Conservation (phyloP, 2,329 filamentous ascomycete genomes). For the Rhynchosporium agropyri region DNA sequence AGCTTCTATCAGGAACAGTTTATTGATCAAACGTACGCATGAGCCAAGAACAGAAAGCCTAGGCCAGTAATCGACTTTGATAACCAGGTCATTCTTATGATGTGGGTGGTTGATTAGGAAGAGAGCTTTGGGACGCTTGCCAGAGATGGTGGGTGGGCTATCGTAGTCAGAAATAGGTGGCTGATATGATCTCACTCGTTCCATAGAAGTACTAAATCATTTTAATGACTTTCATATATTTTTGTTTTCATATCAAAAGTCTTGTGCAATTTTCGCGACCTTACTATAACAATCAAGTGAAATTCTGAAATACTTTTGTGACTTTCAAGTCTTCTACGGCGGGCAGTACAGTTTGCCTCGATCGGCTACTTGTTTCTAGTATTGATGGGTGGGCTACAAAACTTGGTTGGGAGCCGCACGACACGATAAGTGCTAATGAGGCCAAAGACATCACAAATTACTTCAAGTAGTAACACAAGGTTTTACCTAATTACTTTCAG, state of each 20-base stretch:
- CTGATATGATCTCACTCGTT: too few species aligned
- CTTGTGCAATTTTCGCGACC: too few species aligned
- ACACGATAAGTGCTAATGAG: slow-evolving; percentile 13
- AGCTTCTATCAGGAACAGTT: neutral
- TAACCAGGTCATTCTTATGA: slow-evolving; percentile 65
- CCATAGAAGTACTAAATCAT: too few species aligned
- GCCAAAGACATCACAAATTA: slow-evolving; percentile 1
- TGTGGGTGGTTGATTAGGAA: slow-evolving; percentile 5
- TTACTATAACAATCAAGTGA: too few species aligned
- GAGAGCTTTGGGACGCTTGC: neutral
- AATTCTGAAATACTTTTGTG: too few species aligned
- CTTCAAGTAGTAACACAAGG: neutral
- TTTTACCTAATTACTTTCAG: slow-evolving; percentile 12
- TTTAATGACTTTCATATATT: too few species aligned
- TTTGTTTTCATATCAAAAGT: too few species aligned
- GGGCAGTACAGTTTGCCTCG: too few species aligned
- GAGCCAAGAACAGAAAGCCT: slow-evolving; percentile 77
- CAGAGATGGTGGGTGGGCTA: neutral
- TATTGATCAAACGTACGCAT: slow-evolving; percentile 67
- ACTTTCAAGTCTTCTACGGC: too few species aligned
- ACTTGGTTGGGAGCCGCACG: slow-evolving; percentile 12
- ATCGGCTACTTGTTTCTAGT: too few species aligned
- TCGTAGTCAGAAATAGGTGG: neutral
- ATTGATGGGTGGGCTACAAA: neutral
- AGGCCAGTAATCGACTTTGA: slow-evolving; percentile 71